Evolutionary conservation across 148 eudicot species (phyloP), one percentile per base, ranked within the genome.

Genomic region (Amaranthus cruentus): DNA sequence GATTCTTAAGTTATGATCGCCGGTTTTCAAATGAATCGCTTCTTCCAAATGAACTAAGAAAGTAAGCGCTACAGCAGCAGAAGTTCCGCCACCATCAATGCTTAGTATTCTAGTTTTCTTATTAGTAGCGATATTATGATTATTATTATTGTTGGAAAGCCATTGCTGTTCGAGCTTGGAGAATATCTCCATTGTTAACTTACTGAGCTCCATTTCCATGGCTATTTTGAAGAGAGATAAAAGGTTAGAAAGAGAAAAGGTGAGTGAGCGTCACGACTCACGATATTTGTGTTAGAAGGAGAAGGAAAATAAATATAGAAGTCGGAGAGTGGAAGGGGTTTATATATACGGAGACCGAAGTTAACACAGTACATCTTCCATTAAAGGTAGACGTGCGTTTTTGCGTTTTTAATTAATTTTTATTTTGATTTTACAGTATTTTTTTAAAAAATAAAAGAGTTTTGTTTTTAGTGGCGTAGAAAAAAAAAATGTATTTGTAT

Each of bases 31-130:
- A 6, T 77, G 87, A 84, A 94, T 88, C 72, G 89, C 82, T 13
- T 84, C 77, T 73, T 94, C 98, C 10, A 94, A 87, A 56, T 85
- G 88, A 38, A 89, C 48, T 9, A 94, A 66, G 9, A 87, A 81
- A 2, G 88, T 75, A 10, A 88, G 90, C 63, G 97, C 83, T 46
- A 90, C 87, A 71, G 51, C 42, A 4, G 80, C 85, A 71, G 91
- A 80, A 43, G 91, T 85, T 49, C 88, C 88, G 55, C 93, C 91
- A 8, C 98, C 98, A 66, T 94, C 98, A 55, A 94, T 91, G 71
- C 84, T 83, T 68, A 94, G 90, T 46, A 91, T 85, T 5, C 90
- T 53, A 0, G 75, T 44, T 14, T 76, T 70, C 44, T 70, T 73
- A 10, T 56, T 75, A 15, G 72, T 84, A 15, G 77, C 76, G 61